phyloP scores from a whole-genome alignment of 345 rosid species.

The Physaria fendleri region DNA sequence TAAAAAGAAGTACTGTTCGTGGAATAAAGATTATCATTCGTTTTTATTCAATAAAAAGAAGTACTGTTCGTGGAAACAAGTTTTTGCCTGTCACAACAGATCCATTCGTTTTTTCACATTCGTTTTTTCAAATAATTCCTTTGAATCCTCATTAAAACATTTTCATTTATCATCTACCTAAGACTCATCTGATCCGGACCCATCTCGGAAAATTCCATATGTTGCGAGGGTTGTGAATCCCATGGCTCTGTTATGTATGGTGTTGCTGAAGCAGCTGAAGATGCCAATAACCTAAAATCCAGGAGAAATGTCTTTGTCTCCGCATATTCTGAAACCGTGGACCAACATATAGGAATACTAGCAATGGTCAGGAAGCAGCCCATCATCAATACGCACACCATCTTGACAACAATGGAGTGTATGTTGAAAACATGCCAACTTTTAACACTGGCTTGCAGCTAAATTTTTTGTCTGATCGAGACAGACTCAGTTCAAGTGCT shows the following conservation, averaged over 20 bases:
- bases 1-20: no score
- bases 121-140: conserved; percentile 32
- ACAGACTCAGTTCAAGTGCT: conserved; percentile 32
- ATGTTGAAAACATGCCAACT: conserved; percentile 31
- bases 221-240: conserved; percentile 66
- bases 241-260: conserved; percentile 78
- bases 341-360: conserved; percentile 26
- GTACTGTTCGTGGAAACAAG: no score
- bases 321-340: conserved; percentile 31
- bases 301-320: conserved; percentile 77
- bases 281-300: conserved; percentile 50
- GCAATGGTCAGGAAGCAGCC: conserved; percentile 27
- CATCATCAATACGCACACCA: conserved; percentile 31
- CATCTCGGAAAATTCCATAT: conserved; percentile 52
- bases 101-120: no score
- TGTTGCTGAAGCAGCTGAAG: conserved; percentile 88
- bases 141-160: conserved; percentile 67
- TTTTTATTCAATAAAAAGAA: no score
- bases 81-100: no score
- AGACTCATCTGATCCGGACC: conserved; percentile 36
- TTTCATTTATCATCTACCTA: conserved; percentile 67
- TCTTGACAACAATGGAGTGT: conserved; percentile 36
- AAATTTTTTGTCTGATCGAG: conserved; percentile 40
- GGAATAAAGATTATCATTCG: no score
- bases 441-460: conserved; percentile 40